Conservation (phyloP, 805 yeast genomes). For the Monosporozyma yasuniensis region DNA sequence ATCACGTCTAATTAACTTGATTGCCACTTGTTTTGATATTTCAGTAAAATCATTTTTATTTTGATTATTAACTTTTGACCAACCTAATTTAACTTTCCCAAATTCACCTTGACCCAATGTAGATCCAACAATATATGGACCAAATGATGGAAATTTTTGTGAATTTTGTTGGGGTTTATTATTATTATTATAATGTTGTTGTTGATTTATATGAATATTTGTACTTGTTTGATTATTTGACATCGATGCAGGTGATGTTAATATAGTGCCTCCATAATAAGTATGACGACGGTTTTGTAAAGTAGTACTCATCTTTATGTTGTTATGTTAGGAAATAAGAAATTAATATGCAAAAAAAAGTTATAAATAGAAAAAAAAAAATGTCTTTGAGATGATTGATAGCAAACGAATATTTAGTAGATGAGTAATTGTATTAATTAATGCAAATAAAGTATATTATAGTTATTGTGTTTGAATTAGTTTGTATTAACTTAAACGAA, state of each 20-base stretch:
- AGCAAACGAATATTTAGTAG: not conserved
- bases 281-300: slow-evolving; percentile 17
- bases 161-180: not conserved
- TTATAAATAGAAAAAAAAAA: not conserved
- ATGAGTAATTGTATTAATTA: no score
- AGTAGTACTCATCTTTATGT: not conserved
- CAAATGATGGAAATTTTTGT: slow-evolving; percentile 48
- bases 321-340: no score
- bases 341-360: not conserved
- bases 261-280: slow-evolving; percentile 22
- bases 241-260: not conserved
- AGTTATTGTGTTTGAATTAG: no score
- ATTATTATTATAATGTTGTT: no score
- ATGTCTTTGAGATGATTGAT: not conserved
- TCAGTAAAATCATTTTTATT: slow-evolving; percentile 8
- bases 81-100: slow-evolving; percentile 96
- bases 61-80: slow-evolving; percentile 50
- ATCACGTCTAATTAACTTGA: slow-evolving; percentile 82
- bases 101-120: slow-evolving; percentile 98
- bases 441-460: no score
- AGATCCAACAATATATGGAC: slow-evolving; percentile 81
- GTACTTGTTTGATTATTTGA: not conserved
- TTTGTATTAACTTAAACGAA: no score
- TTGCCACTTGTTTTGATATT: slow-evolving; percentile 76
- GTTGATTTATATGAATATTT: not conserved